Conservation (phyloP, 148 eudicot genomes). For the Rhododendron ferrugineum region DNA sequence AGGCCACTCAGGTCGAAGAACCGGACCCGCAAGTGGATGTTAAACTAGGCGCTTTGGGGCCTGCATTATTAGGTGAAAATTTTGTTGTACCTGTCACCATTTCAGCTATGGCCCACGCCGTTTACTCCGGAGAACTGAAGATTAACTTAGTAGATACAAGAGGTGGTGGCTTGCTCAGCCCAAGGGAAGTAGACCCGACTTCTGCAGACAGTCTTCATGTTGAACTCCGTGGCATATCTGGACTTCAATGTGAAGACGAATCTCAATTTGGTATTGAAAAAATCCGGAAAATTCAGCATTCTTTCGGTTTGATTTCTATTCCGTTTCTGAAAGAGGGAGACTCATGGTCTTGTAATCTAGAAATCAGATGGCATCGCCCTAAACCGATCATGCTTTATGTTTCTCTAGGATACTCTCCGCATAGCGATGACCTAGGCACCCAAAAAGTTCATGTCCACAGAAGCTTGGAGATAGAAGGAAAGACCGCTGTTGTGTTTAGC, state of each 20-base stretch:
- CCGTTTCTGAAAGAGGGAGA: slow-evolving; percentile 65
- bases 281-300: slow-evolving; percentile 77
- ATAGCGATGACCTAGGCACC: slow-evolving; percentile 41
- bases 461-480: slow-evolving; percentile 92
- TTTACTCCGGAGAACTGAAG: slow-evolving; percentile 82
- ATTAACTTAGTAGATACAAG: slow-evolving; percentile 88
- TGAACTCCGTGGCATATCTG: slow-evolving; percentile 71
- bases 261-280: slow-evolving; percentile 36
- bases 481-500: slow-evolving; percentile 58
- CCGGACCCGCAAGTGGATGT: slow-evolving; percentile 90
- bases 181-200: slow-evolving; percentile 63
- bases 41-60: slow-evolving; percentile 54
- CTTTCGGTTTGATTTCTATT: slow-evolving; percentile 84
- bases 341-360: slow-evolving; percentile 82
- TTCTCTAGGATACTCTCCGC: slow-evolving; percentile 77
- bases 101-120: slow-evolving; percentile 69
- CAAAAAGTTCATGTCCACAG: slow-evolving; percentile 89
- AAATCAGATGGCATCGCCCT: slow-evolving; percentile 92
- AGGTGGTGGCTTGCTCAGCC: slow-evolving; percentile 96
- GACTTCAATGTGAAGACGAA: slow-evolving; percentile 37
- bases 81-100: slow-evolving; percentile 75
- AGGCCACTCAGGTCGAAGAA: slow-evolving; percentile 87
- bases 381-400: slow-evolving; percentile 90
- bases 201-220: slow-evolving; percentile 75
- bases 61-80: slow-evolving; percentile 89